Conservation (phyloP, 805 yeast species). For the Yarrowia sp. region DNA sequence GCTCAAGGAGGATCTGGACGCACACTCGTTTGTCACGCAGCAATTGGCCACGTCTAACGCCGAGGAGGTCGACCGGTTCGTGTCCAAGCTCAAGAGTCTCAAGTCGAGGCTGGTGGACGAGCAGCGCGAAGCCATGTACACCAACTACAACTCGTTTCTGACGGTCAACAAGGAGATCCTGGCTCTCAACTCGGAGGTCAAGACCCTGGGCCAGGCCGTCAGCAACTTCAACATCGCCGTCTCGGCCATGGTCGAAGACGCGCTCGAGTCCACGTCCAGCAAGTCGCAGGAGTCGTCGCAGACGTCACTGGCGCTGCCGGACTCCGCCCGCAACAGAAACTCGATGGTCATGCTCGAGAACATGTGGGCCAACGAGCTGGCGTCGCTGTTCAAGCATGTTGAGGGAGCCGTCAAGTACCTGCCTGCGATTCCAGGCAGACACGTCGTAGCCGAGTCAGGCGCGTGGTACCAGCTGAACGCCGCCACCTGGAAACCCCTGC, state of each 20-base stretch:
- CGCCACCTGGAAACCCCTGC: conserved; percentile 77
- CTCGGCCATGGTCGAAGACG: conserved; percentile 57
- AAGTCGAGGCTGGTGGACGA: conserved; percentile 48
- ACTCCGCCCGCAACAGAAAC: conserved; percentile 52
- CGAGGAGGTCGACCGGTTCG: conserved; percentile 66
- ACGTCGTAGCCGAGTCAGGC: conserved; percentile 72
- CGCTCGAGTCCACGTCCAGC: conserved; percentile 49
- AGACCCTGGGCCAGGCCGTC: conserved; percentile 58
- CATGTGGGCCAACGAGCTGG: conserved; percentile 76
- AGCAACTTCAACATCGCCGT: conserved; percentile 59
- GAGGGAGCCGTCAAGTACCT: conserved; percentile 86
- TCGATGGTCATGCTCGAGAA: conserved; percentile 71
- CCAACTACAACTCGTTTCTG: conserved; percentile 38
- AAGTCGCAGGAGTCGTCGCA: not conserved
- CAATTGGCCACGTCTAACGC: conserved; percentile 67
- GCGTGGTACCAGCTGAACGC: conserved; percentile 85
- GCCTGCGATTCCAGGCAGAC: conserved; percentile 75
- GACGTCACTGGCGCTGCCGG: not conserved
- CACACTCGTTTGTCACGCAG: conserved; percentile 48
- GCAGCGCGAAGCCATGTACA: conserved; percentile 36
- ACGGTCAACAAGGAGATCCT: conserved; percentile 50
- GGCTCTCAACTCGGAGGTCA: conserved; percentile 62
- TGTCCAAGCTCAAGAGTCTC: conserved; percentile 51
- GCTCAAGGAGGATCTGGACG: conserved; percentile 42
- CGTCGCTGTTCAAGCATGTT: conserved; percentile 70